A percentile compares a stretch with the other conserved stretches of the same genome.
Evolutionary conservation across 73 alveolate genomes (phyloP).

Genomic region (Symbiodinium pilosum): DNA sequence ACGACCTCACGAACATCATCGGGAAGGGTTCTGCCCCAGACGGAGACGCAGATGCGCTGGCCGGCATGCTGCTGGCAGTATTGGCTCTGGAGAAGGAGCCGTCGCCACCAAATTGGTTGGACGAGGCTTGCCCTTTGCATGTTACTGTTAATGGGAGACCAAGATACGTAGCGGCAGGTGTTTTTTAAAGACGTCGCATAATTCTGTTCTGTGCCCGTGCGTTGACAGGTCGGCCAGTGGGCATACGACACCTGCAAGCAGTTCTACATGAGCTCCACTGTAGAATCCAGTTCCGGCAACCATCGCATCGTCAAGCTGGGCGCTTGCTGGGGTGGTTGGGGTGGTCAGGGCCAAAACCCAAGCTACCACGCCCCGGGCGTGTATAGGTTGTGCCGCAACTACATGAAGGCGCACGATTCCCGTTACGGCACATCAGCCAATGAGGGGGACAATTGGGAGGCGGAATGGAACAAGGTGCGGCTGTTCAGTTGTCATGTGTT

Average conservation of each 20-base stretch:
- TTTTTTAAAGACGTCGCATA: background rate
- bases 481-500: too few species aligned
- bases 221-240: constrained; percentile 63
- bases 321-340: constrained; percentile 94
- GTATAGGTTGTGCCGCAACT: constrained; percentile 85
- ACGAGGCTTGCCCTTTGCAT: constrained; percentile 25
- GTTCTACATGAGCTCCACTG: constrained; percentile 85
- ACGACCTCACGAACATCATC: background rate
- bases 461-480: constrained; percentile 28
- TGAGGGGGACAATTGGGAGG: constrained; percentile 34
- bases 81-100: constrained; percentile 25
- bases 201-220: background rate
- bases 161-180: too few species aligned
- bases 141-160: too few species aligned
- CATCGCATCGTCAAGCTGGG: constrained; percentile 89
- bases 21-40: constrained; percentile 68
- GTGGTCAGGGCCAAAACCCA: constrained; percentile 75
- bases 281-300: constrained; percentile 20
- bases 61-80: constrained; percentile 74
- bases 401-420: constrained; percentile 69
- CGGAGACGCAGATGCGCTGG: constrained; percentile 82
- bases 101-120: constrained; percentile 32
- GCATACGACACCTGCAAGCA: constrained; percentile 89
- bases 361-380: constrained; percentile 91
- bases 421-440: background rate